phyloP scores from a whole-genome alignment of 495 filamentous ascomycete species.

The Xylaria telfairii region DNA sequence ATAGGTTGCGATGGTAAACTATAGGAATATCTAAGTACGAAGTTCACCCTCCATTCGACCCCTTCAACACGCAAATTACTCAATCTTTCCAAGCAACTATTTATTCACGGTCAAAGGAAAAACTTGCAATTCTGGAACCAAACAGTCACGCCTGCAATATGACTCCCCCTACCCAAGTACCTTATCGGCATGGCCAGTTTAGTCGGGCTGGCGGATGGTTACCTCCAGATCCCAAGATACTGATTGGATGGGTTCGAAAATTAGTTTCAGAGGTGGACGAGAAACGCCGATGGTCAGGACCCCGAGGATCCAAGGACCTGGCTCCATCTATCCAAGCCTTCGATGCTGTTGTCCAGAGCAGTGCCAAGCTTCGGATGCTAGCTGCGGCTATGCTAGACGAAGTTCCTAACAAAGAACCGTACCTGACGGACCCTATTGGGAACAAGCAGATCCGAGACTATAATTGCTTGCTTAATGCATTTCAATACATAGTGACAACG shows the following conservation, averaged over 20 bases:
- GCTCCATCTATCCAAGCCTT: slow-evolving; percentile 29
- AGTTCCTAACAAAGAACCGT: slow-evolving; percentile 55
- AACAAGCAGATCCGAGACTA: slow-evolving; percentile 46
- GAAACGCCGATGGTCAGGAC: slow-evolving; percentile 10
- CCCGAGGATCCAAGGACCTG: not conserved
- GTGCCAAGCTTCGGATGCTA: slow-evolving; percentile 37
- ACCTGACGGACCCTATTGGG: slow-evolving; percentile 56
- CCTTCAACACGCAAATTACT: slow-evolving; percentile 14
- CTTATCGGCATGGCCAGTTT: slow-evolving; percentile 13
- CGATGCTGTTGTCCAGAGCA: slow-evolving; percentile 36
- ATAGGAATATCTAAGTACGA: not conserved
- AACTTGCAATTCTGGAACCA: slow-evolving; percentile 8
- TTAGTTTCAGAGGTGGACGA: slow-evolving; percentile 8
- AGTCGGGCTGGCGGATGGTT: slow-evolving; percentile 16
- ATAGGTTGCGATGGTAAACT: too few species aligned
- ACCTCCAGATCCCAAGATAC: slow-evolving; percentile 17
- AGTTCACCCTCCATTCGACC: slow-evolving; percentile 8
- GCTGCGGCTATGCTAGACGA: slow-evolving; percentile 60
- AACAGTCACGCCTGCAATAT: slow-evolving; percentile 3
- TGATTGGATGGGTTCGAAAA: slow-evolving; percentile 6
- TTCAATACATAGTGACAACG: slow-evolving; percentile 58
- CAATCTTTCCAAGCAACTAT: slow-evolving; percentile 3
- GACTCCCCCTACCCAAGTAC: slow-evolving; percentile 11
- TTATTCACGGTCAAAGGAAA: slow-evolving; percentile 16
- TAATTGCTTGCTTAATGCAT: slow-evolving; percentile 55